Base-by-base conservation (phyloP, 352 stramenopile genomes). In the Phytopythium aichiense region DNA sequence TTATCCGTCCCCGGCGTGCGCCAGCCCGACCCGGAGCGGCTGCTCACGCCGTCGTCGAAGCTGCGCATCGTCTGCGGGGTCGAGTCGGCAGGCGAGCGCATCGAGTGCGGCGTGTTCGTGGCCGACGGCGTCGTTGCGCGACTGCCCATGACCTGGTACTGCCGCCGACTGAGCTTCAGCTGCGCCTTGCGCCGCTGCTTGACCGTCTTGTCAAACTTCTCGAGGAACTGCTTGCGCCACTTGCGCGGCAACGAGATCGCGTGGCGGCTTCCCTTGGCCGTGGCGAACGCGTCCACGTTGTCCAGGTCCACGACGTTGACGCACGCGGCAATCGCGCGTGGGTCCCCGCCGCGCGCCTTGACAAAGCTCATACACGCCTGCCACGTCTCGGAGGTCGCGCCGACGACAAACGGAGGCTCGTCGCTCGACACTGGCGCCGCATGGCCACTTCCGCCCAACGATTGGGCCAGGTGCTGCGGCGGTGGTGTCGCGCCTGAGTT, bases 281-380 rank as follows among this genome's bases (percentile, higher is more conserved):
- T 72, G 4, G 65, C 60, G 33, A 91, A 79, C 4, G 75, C 68
- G 1, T 69, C 72, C 28, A 89, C 53, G 30, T 81, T 67, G 25
- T 91, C 83, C 22, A 94, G 54, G 72, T 92, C 73, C 45, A 92
- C 61, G 2, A 94, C 78, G 3, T 87, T 89, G 35, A 92, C 77
- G 18, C 74, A 79, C n/a, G 77, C 65, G 2, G 69, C 59, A 37
- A 92, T 76, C 15, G 78, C 55, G 4, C 82, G 81, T 50, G 74
- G 71, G 64, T 89, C 81, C 2, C 74, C 76, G 3, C 75, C 76
- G 16, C 68, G 79, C 0, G 74, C 73, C 49, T 76, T 83, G 8
- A 75, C 66, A 28, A 77, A 75, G 31, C 70, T 56, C 52, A 90
- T 60, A 49, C 81, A 89, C 23, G 71, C 74, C 25, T 91, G 77